A percentile compares a stretch with the other conserved stretches of the same genome.
phyloP scores from a whole-genome alignment of 1,284 basidiomycete genomes.

The Tilletia indica region DNA sequence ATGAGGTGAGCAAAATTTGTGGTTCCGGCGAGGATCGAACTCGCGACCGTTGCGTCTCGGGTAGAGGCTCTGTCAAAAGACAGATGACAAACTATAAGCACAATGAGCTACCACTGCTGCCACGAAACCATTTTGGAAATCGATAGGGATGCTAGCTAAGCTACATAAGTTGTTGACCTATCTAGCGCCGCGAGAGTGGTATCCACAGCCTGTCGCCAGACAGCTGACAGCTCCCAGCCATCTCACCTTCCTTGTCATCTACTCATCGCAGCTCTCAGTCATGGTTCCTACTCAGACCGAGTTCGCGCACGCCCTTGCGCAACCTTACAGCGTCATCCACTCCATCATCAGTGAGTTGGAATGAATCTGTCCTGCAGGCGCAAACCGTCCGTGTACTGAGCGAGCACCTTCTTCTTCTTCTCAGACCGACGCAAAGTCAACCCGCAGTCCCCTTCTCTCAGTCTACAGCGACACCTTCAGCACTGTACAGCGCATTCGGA shows the following conservation, averaged over 20 bases:
- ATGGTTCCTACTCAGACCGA: slow-evolving; percentile 39
- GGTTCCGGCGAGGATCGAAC: slow-evolving; percentile 18
- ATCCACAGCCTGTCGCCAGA: too few species aligned
- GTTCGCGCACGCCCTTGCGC: slow-evolving; percentile 34
- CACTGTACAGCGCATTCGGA: slow-evolving; percentile 17
- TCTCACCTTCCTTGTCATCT: too few species aligned
- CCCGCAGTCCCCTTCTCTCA: slow-evolving; percentile 20
- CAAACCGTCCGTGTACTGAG: too few species aligned
- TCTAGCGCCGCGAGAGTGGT: too few species aligned
- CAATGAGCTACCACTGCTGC: slow-evolving; percentile 14
- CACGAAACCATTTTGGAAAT: slow-evolving; percentile 1
- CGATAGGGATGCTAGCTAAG: neutral
- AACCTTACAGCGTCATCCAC: slow-evolving; percentile 34
- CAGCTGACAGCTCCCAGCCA: too few species aligned
- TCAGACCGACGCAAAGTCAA: neutral
- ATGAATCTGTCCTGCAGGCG: too few species aligned
- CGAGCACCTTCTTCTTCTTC: too few species aligned
- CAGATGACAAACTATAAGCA: slow-evolving; percentile 8
- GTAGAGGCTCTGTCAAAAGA: neutral
- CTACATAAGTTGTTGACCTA: neutral
- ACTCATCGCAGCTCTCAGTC: too few species aligned
- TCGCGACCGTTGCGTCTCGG: slow-evolving; percentile 17
- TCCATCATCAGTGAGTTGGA: slow-evolving; percentile 27
- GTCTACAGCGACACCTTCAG: neutral
- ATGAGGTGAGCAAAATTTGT: neutral